A percentile compares a stretch with the other conserved stretches of the same genome.
These are phyloP conservation scores for Teratosphaeria epicoccoides DNA, from an alignment of 2,329 filamentous ascomycete genomes.

Conservation along the genomic window DNA sequence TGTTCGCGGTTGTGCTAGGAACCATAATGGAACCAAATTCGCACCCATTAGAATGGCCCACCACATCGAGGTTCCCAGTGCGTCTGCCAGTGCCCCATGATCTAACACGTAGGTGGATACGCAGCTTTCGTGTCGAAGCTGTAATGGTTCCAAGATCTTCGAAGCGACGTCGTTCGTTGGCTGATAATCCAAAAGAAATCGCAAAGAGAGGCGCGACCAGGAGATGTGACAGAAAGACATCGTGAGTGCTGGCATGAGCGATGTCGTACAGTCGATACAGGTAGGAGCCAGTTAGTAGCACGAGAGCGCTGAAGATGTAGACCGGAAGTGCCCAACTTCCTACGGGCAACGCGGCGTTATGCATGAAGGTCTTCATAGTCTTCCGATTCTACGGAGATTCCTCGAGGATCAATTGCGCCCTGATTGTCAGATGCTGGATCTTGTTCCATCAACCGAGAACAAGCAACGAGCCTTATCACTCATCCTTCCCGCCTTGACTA, in stretches of 20 bases:
- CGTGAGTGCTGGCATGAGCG: background rate
- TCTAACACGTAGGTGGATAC: background rate
- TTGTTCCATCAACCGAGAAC: no score
- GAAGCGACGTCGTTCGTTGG: background rate
- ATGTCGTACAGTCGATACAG: background rate
- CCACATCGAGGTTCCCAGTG: background rate
- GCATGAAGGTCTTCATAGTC: background rate
- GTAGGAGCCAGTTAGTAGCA: background rate
- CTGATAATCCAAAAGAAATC: background rate
- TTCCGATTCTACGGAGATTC: background rate
- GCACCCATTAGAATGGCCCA: background rate
- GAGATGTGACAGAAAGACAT: background rate
- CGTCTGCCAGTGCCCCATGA: background rate
- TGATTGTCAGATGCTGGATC: no score
- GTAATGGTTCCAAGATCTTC: background rate
- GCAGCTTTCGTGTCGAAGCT: background rate
- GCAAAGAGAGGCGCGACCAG: background rate
- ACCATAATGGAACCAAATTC: background rate
- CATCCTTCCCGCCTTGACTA: no score
- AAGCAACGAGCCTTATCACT: no score
- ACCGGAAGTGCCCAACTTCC: background rate
- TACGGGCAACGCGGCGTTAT: background rate
- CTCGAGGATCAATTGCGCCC: no score
- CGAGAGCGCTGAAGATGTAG: background rate
- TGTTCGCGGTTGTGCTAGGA: background rate